Evolutionary conservation across 2,329 filamentous ascomycete genomes (phyloP), one percentile per base, ranked within the genome.

Genomic region (Trichoderma endophyticum): DNA sequence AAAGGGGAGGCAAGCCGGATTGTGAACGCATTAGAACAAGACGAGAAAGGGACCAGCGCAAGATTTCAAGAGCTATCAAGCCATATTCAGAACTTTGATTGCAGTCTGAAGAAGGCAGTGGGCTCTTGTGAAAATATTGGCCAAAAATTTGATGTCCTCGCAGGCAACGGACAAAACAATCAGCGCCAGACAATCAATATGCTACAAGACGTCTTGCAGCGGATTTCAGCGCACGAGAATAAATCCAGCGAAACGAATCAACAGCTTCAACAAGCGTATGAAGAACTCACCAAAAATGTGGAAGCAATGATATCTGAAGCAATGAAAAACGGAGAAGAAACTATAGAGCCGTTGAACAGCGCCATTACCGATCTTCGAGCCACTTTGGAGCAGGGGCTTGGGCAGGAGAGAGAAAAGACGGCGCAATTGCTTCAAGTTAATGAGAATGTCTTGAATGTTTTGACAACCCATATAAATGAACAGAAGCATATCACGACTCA

Each of bases 381-480:
- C 6, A 65, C 71, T 9, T 71, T 82, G 18, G 73, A 78, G 14
- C 43, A 75, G 30, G 75, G 75, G 1, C 73, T 81, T 54, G 70
- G 73, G 9, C 67, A 74, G 56, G 77, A 77, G 48, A 76, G 63
- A 61, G 67, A 66, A 26, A 74, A 71, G 21, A 75, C 75, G 6
- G 75, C 77, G 9, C 48, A 71, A 14, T 34, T 72, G 11, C 57
- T 75, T 9, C 68, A 28, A 24, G 62, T 26, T 14, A 73, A 36
- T 14, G 63, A 63, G 28, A 32, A 36, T 15, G 39, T 60, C 30
- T 43, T 43, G 12, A 51, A 71, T 11, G 26, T 48, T 34, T 54
- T 73, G 21, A 59, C 43, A 12, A 11, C 71, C 21, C 75, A 77
- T 24, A 66, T 80, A 11, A 39, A 73, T 28, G 74, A 77, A 48